Conservation (phyloP, 768 basidiomycete species). For the Mrakia frigida region DNA sequence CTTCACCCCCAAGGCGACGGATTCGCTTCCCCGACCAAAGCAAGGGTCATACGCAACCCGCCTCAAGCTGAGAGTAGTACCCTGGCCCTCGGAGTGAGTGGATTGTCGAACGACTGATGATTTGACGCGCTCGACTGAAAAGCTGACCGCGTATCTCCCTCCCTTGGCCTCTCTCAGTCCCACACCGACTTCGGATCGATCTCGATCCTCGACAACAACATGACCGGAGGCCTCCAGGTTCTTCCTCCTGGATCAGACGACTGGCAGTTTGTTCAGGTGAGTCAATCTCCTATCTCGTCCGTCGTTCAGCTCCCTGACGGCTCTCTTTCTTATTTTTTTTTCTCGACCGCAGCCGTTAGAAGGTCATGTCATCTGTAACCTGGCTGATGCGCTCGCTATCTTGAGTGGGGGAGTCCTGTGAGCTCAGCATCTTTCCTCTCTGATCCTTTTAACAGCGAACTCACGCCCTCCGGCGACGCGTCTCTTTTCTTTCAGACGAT, state of each 20-base stretch:
- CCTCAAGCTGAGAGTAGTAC: conserved; percentile 14
- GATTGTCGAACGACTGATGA: neutral
- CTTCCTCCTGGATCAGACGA: conserved; percentile 27
- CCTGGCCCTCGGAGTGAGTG: conserved; percentile 24
- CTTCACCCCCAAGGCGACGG: conserved; percentile 25
- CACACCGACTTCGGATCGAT: conserved; percentile 32
- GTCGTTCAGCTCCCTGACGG: neutral
- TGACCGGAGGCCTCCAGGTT: conserved; percentile 31
- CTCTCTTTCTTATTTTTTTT: neutral
- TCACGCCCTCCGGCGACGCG: neutral
- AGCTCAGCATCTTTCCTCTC: neutral
- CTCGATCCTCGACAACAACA: conserved; percentile 30
- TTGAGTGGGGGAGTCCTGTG: conserved; percentile 29
- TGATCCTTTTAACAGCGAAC: neutral
- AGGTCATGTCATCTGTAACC: conserved; percentile 25
- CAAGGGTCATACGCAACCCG: conserved; percentile 28
- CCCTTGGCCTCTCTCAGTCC: neutral
- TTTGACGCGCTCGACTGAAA: too few species aligned
- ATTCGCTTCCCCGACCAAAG: conserved; percentile 22
- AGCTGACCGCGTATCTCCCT: neutral
- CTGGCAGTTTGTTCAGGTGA: conserved; percentile 30
- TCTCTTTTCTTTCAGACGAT: neutral
- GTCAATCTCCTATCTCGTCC: neutral
- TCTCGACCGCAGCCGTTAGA: conserved; percentile 10
- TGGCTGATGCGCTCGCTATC: conserved; percentile 28